These are phyloP conservation scores for Plasmodium ovale DNA, from an alignment of 169 alveolate genomes.

Conservation along the genomic window DNA sequence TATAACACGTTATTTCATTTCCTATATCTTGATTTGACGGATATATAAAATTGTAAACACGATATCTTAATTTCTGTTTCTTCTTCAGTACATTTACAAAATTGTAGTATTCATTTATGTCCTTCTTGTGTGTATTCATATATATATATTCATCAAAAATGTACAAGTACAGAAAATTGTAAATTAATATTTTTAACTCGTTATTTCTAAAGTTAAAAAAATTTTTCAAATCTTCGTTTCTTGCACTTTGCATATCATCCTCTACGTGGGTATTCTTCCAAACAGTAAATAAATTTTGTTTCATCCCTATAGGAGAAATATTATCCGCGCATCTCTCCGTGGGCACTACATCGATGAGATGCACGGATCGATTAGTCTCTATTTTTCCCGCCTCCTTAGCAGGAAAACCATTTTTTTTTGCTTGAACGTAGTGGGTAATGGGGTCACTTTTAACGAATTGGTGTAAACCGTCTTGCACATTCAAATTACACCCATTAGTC, in stretches of 20 bases:
- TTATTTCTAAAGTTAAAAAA: conserved; percentile 51
- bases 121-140: conserved; percentile 56
- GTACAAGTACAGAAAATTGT: conserved; percentile 44
- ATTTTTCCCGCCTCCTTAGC: too few relatives aligned
- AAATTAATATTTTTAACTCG: conserved; percentile 56
- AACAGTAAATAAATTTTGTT: too few relatives aligned
- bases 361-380: too few relatives aligned
- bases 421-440: too few relatives aligned
- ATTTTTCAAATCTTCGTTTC: conserved; percentile 10
- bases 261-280: too few relatives aligned
- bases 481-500: background rate
- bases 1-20: conserved; percentile 36
- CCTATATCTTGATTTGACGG: conserved; percentile 46
- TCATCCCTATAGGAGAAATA: too few relatives aligned
- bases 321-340: too few relatives aligned
- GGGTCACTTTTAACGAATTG: too few relatives aligned
- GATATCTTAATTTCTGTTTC: conserved; percentile 63
- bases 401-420: too few relatives aligned
- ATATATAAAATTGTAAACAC: conserved; percentile 17
- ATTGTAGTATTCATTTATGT: conserved; percentile 71
- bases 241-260: conserved; percentile 1
- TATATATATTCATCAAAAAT: conserved; percentile 72
- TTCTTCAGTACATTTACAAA: conserved; percentile 46
- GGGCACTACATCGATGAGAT: too few relatives aligned
- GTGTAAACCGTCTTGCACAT: too few relatives aligned